Evolutionary conservation across 495 filamentous ascomycete genomes (phyloP), one percentile per base, ranked within the genome.

Genomic region (Talaromyces nanjingensis): DNA sequence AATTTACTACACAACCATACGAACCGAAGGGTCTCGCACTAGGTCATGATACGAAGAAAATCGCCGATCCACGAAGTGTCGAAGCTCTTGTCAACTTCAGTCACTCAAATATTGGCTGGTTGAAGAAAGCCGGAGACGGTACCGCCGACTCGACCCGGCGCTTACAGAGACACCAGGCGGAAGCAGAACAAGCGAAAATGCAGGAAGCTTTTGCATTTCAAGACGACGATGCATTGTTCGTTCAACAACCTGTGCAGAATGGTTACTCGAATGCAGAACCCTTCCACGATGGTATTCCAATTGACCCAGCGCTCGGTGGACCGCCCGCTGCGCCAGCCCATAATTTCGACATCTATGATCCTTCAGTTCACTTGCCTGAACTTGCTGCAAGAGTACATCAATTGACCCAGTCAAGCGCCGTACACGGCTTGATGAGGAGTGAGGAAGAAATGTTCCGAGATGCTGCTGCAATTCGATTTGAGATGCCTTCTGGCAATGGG

Each of bases 1-100:
- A 83, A 58, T 70, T 77, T 4, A 80, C 76, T 0, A 84, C 84
- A 72, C 78, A 73, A 47, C 92, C 93, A 1, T 94, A 93, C 66
- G 82, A 90, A 66, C 94, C 93, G 0, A 91, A 87, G 66, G 89
- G 86, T 62, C 96, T 91, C 2, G 77, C 93, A 2, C 84, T 97
- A 12, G 94, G 93, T 0, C 90, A 96, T 70, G 92, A 97, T 62
- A 98, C 94, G 1, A 87, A 83, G 53, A 89, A 88, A 39, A 84
- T 97, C 33, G 92, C 93, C 16, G 94, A 98, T 72, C 87, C 87
- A 56, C 86, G 94, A 55, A 96, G 92, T 71, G 85, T 93, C 12
- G 92, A 98, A 70, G 85, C 85, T 45, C 78, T 97, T 14, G 90
- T 97, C 9, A 89, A 96, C 67, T 94, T 96, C 74, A 83, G 86